phyloP scores from a whole-genome alignment of 2,329 filamentous ascomycete genomes.

The Trichoderma sp. region DNA sequence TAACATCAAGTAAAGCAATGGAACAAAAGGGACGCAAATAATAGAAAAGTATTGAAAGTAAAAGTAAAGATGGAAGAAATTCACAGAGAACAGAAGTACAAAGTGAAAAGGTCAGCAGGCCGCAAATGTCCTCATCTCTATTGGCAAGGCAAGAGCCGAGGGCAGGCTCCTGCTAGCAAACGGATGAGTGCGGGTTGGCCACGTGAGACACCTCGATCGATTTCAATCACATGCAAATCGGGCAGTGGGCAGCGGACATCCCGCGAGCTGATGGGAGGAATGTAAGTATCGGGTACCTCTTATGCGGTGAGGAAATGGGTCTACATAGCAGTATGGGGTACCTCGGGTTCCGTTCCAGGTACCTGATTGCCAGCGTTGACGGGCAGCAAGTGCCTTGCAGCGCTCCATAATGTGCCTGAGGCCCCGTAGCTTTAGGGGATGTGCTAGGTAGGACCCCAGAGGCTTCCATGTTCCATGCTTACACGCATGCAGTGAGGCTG shows the following conservation, averaged over 20 bases:
- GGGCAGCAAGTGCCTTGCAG: not conserved
- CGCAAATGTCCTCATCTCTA: not conserved
- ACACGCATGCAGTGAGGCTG: not conserved
- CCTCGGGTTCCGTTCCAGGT: not conserved
- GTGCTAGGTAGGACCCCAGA: not conserved
- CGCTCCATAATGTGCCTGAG: not conserved
- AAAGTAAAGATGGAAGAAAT: not conserved
- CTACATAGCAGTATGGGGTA: not conserved
- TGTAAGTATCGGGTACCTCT: not conserved
- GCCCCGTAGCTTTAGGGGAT: not conserved
- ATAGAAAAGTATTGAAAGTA: not conserved
- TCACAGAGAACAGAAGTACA: not conserved
- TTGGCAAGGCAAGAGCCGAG: constrained; percentile 5
- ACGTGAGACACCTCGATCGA: constrained; percentile 15
- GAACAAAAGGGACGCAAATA: not conserved
- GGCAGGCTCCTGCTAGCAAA: constrained; percentile 1
- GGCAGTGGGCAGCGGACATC: not conserved
- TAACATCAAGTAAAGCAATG: not conserved
- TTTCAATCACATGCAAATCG: constrained; percentile 17
- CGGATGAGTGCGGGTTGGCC: constrained; percentile 7
- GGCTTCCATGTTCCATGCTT: not conserved
- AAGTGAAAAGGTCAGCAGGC: constrained; percentile 13
- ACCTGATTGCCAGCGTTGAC: not conserved
- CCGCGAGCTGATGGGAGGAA: not conserved
- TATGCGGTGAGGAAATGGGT: not conserved